Evolutionary conservation across 164 flowering plant genomes (phyloP).

Genomic region (Vitis riparia): DNA sequence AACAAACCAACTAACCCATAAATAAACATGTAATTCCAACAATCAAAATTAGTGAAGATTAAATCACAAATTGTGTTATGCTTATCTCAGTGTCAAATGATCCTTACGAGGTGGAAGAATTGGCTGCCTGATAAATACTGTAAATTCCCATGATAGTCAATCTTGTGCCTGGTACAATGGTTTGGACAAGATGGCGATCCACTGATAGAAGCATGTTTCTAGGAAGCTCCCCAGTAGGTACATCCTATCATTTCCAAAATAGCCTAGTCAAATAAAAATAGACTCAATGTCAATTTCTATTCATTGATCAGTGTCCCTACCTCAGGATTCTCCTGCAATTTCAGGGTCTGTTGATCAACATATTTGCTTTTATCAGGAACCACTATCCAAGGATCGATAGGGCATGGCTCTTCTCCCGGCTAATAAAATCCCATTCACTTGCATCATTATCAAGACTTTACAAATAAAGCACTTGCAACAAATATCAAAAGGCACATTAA

Average conservation of each 20-base stretch:
- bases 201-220: conserved; percentile 92
- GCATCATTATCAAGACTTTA: background rate
- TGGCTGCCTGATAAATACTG: conserved; percentile 88
- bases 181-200: conserved; percentile 95
- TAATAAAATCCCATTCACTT: conserved; percentile 13
- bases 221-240: conserved; percentile 99
- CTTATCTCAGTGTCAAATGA: background rate
- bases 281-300: background rate
- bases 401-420: conserved; percentile 93
- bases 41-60: background rate
- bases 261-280: background rate
- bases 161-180: conserved; percentile 94
- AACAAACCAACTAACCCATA: too few relatives aligned
- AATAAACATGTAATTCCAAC: background rate
- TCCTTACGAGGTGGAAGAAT: conserved; percentile 72
- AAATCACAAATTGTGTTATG: background rate
- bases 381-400: conserved; percentile 93
- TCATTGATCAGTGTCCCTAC: conserved; percentile 28
- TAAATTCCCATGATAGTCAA: conserved; percentile 94
- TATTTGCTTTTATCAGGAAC: conserved; percentile 97
- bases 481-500: background rate
- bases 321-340: conserved; percentile 98
- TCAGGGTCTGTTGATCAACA: conserved; percentile 97
- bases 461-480: background rate
- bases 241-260: conserved; percentile 62